Conservation (phyloP, 1,284 basidiomycete genomes). For the Cryptococcus wingfieldii region DNA sequence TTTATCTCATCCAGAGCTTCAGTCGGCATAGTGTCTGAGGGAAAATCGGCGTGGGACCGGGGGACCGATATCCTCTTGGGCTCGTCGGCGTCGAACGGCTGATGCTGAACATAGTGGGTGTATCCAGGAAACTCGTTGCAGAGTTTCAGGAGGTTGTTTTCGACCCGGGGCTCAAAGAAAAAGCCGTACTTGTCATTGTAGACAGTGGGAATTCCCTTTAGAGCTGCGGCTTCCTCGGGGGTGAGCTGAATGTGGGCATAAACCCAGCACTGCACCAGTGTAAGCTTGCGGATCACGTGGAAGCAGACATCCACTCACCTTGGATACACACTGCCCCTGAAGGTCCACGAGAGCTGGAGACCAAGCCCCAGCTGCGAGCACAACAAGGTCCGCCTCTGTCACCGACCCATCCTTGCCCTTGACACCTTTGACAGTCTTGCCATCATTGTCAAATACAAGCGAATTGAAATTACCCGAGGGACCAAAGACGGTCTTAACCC, state of each 20-base stretch:
- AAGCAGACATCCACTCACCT: conserved; percentile 18
- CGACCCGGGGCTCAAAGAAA: conserved; percentile 32
- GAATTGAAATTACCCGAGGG: conserved; percentile 32
- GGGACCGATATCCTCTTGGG: conserved; percentile 34
- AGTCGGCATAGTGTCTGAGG: conserved; percentile 40
- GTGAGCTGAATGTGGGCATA: conserved; percentile 44
- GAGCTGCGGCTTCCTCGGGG: conserved; percentile 36
- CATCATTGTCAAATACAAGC: conserved; percentile 22
- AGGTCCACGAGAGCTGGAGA: conserved; percentile 41
- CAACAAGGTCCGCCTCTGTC: conserved; percentile 35
- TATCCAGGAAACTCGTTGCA: conserved; percentile 40
- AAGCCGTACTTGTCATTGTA: conserved; percentile 31
- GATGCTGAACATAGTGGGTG: conserved; percentile 18
- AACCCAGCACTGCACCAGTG: conserved; percentile 31
- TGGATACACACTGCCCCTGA: conserved; percentile 44
- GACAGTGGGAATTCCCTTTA: conserved; percentile 28
- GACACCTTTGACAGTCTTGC: conserved; percentile 30
- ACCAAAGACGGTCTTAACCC: conserved; percentile 39
- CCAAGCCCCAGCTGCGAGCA: conserved; percentile 49
- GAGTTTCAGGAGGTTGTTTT: conserved; percentile 26
- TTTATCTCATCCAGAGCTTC: conserved; percentile 25
- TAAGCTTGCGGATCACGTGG: not conserved
- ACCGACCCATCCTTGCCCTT: conserved; percentile 34
- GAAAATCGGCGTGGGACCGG: conserved; percentile 41
- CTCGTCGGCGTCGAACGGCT: conserved; percentile 21